Base-by-base conservation (phyloP, 2,329 filamentous ascomycete species). In the Eurotiales sp. region DNA sequence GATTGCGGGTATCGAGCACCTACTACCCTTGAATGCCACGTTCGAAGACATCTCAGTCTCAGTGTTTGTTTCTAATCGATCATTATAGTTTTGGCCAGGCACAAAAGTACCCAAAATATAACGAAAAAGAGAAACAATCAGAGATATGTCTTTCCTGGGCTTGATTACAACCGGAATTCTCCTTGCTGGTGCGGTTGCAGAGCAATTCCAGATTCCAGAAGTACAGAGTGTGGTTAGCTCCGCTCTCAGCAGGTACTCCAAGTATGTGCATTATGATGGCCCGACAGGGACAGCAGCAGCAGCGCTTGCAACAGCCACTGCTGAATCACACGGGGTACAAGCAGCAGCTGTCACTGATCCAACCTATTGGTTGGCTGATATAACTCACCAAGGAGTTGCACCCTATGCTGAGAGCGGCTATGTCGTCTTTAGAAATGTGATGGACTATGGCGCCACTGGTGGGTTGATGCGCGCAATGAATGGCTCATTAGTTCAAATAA, bases 361-460 rank as follows among this genome's bases (percentile, higher is more conserved):
- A 32, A 45, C 58, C 1, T 71, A 69, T 53, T 71, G 69, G 61
- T 51, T 64, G 15, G 61, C 59, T 12, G 58, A 61, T 50, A 70
- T 70, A 29, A 46, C 55, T 21, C 65, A 69, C 34, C 64, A 68
- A 52, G 51, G 51, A 14, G 17, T 40, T 22, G 41, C 51, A 10
- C 51, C 51, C 19, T 21, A 50, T 45, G 51, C 51, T 14, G 36
- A 12, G 1, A 30, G 46, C 23, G 51, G 51, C 17, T 54, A 54
- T 46, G 41, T 40, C 10, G 54, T 56, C 25, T 56, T 56, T 41
- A 46, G 54, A 23, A 56, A 54, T 23, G 54, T 56, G 14, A 54
- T 47, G 42, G 64, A 67, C 50, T 67, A 66, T 43, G 65, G 65
- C 23, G 65, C 65, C 15, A 59, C 55, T 56, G 65, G 65, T 63